Conservation (phyloP, 345 rosid species). For the Gossypium ekmanianum region DNA sequence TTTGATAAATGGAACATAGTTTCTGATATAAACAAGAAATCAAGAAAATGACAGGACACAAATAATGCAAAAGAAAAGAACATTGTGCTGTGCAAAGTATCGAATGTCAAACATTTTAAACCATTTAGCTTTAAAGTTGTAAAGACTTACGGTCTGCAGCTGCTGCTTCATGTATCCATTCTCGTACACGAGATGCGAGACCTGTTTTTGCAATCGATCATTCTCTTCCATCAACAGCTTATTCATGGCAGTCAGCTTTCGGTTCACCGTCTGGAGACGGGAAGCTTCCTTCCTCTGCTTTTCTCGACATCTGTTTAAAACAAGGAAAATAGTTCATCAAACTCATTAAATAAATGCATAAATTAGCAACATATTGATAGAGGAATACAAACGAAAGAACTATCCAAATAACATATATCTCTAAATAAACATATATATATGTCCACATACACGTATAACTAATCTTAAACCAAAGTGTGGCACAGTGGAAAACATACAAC, state of each 20-base stretch:
- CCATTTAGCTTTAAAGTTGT: background rate
- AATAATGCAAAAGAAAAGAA: background rate
- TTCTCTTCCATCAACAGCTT: conserved; percentile 98
- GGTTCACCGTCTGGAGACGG: conserved; percentile 84
- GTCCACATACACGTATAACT: background rate
- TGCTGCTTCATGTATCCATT: conserved; percentile 87
- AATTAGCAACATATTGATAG: background rate
- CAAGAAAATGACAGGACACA: background rate
- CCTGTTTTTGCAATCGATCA: conserved; percentile 97
- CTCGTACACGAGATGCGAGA: conserved; percentile 87
- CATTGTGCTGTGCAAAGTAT: background rate
- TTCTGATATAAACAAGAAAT: background rate
- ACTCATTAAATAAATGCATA: background rate
- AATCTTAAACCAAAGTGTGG: background rate
- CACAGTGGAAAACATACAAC: too few relatives aligned
- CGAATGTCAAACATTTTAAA: background rate
- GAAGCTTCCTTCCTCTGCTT: conserved; percentile 96
- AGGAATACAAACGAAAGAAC: background rate
- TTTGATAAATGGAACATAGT: background rate
- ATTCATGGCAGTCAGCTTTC: conserved; percentile 89
- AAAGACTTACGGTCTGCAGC: conserved; percentile 50
- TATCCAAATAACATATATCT: background rate
- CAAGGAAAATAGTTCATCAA: background rate
- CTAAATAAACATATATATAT: background rate
- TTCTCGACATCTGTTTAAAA: conserved; percentile 66